Percentiles rank a stretch among this genome's conserved stretches.
Evolutionary conservation across 140 eudicot genomes (phyloP).

Genomic region (Ambrosia hybrid): DNA sequence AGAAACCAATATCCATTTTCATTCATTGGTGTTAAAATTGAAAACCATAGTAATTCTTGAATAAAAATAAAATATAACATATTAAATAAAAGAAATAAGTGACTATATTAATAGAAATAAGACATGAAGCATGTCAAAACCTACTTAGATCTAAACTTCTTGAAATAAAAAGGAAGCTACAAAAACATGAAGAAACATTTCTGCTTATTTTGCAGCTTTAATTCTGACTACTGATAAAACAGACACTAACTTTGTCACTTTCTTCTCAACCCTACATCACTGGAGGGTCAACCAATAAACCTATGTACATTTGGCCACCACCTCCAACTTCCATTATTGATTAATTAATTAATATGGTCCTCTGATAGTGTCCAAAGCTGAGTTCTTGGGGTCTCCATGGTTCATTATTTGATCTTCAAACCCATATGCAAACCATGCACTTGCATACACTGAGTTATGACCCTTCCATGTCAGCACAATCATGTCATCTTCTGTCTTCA

Average conservation of each 20-base stretch:
- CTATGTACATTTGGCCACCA: constrained; percentile 29
- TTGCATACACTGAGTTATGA: constrained; percentile 67
- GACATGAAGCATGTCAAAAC: constrained; percentile 25
- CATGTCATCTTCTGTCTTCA: constrained; percentile 77
- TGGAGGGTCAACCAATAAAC: constrained; percentile 29
- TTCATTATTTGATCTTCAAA: constrained; percentile 35
- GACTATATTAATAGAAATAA: constrained; percentile 3
- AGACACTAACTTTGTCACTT: constrained; percentile 27
- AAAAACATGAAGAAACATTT: constrained; percentile 28
- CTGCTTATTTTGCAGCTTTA: constrained; percentile 25
- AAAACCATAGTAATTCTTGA: background rate
- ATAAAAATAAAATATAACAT: background rate
- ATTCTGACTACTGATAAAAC: constrained; percentile 28
- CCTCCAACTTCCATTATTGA: background rate
- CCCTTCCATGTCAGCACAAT: constrained; percentile 81
- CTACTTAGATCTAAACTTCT: constrained; percentile 24
- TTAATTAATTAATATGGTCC: constrained; percentile 16
- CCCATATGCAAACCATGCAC: constrained; percentile 66
- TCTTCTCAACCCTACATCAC: constrained; percentile 26
- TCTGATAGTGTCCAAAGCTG: constrained; percentile 22
- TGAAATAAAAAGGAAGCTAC: constrained; percentile 16
- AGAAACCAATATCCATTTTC: no score
- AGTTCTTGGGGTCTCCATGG: constrained; percentile 7
- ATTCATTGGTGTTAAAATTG: no score
- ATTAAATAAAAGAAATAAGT: background rate